Conservation (phyloP, 2,329 filamentous ascomycete genomes). For the Pestalotiopsis sp. region DNA sequence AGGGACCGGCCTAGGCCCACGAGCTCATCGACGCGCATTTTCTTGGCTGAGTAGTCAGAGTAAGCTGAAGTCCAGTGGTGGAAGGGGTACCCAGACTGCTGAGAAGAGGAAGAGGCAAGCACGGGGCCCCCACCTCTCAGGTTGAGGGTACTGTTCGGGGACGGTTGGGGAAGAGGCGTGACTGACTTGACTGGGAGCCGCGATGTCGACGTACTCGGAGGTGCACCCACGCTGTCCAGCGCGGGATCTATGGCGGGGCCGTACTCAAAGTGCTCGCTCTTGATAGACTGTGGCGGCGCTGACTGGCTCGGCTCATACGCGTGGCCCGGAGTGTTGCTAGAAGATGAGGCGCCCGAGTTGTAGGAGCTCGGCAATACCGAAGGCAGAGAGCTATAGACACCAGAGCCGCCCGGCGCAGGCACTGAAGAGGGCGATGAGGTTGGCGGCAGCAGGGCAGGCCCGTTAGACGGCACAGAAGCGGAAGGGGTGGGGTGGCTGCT, state of each 20-base stretch:
- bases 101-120: conserved; percentile 35
- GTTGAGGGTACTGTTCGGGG: conserved; percentile 43
- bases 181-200: conserved; percentile 30
- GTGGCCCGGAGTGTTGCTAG: conserved; percentile 33
- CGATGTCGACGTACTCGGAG: conserved; percentile 39
- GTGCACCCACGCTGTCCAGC: conserved; percentile 50
- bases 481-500: conserved; percentile 35
- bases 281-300: conserved; percentile 33
- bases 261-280: conserved; percentile 56
- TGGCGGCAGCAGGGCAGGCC: conserved; percentile 16
- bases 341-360: conserved; percentile 30
- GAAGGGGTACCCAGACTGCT: conserved; percentile 28
- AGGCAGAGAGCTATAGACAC: conserved; percentile 29
- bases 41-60: conserved; percentile 55
- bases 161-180: conserved; percentile 27
- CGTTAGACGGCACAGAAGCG: conserved; percentile 29
- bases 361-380: conserved; percentile 29
- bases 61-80: conserved; percentile 44
- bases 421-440: conserved; percentile 24
- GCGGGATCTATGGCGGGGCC: conserved; percentile 67
- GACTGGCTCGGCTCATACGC: conserved; percentile 33
- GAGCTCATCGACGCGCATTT: conserved; percentile 75
- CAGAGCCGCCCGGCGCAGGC: conserved; percentile 21
- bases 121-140: conserved; percentile 55
- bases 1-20: conserved; percentile 64